Conservation (phyloP, 1,284 basidiomycete genomes). For the Sporisorium graminicola region DNA sequence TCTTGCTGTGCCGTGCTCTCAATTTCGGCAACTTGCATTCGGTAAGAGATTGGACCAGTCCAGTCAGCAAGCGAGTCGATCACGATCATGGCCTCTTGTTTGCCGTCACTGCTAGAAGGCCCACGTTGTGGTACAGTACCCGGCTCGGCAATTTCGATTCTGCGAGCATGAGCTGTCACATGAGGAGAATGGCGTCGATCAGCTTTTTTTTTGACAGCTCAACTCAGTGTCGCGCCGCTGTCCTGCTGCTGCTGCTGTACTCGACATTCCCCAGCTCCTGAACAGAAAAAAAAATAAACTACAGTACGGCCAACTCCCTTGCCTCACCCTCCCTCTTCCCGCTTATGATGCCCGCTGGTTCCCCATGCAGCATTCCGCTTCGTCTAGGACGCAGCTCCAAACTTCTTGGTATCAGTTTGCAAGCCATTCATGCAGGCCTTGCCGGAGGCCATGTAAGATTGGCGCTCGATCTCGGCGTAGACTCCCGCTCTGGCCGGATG, state of each 20-base stretch:
- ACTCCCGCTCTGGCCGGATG: not conserved
- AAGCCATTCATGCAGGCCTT: not conserved
- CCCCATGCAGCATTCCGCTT: constrained; percentile 1
- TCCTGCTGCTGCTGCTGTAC: not conserved
- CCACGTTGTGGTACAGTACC: no score
- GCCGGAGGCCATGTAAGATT: not conserved
- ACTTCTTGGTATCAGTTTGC: not conserved
- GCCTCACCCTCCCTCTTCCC: not conserved
- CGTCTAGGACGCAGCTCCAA: not conserved
- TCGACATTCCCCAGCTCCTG: not conserved
- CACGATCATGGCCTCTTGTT: no score
- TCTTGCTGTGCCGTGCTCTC: no score
- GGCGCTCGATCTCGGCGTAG: not conserved
- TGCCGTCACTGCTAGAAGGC: not conserved
- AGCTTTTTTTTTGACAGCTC: not conserved
- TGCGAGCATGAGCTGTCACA: not conserved
- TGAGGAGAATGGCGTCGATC: constrained; percentile 3
- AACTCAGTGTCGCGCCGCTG: not conserved
- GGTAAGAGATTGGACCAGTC: not conserved
- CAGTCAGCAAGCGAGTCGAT: not conserved
- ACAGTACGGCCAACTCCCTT: not conserved
- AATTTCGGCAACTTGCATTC: no score
- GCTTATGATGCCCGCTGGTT: not conserved
- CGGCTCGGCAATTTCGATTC: no score
- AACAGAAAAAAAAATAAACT: not conserved